Evolutionary conservation across 768 basidiomycete genomes (phyloP).

Genomic region (Auriscalpium vulgare): DNA sequence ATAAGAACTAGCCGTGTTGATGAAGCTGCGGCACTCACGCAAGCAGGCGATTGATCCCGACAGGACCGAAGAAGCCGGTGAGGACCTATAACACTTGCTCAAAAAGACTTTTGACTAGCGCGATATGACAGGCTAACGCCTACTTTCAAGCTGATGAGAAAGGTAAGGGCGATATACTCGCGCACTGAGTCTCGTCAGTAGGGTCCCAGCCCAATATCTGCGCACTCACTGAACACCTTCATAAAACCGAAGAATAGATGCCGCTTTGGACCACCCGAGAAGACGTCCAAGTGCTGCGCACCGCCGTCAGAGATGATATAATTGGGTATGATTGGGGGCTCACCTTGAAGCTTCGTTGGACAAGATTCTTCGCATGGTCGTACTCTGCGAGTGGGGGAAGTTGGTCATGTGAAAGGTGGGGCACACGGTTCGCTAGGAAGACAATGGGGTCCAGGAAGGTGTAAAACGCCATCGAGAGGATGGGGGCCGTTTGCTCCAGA

Average conservation of each 20-base stretch:
- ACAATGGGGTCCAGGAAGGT: constrained; percentile 48
- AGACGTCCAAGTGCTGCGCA: constrained; percentile 20
- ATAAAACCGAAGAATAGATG: constrained; percentile 21
- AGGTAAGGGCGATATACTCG: constrained; percentile 6
- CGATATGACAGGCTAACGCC: too few relatives aligned
- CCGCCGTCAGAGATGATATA: not conserved
- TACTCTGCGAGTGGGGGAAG: constrained; percentile 45
- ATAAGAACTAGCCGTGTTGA: not conserved
- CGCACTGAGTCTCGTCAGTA: constrained; percentile 1
- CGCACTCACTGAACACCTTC: constrained; percentile 13
- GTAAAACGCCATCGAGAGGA: constrained; percentile 32
- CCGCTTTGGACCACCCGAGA: constrained; percentile 13
- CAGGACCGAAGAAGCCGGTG: constrained; percentile 20
- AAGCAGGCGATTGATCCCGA: constrained; percentile 26
- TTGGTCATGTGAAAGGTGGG: constrained; percentile 35
- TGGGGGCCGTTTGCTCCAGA: constrained; percentile 25
- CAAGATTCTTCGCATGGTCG: constrained; percentile 28
- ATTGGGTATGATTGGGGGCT: constrained; percentile 21
- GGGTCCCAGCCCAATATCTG: not conserved
- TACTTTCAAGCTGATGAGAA: constrained; percentile 2
- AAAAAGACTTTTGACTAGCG: too few relatives aligned
- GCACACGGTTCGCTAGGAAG: constrained; percentile 32
- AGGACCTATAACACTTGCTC: constrained; percentile 7
- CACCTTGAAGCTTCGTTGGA: constrained; percentile 9
- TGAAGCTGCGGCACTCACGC: constrained; percentile 13